Evolutionary conservation across 345 rosid species (phyloP), one percentile per base, ranked within the genome.

Genomic region (Populus euphratica): DNA sequence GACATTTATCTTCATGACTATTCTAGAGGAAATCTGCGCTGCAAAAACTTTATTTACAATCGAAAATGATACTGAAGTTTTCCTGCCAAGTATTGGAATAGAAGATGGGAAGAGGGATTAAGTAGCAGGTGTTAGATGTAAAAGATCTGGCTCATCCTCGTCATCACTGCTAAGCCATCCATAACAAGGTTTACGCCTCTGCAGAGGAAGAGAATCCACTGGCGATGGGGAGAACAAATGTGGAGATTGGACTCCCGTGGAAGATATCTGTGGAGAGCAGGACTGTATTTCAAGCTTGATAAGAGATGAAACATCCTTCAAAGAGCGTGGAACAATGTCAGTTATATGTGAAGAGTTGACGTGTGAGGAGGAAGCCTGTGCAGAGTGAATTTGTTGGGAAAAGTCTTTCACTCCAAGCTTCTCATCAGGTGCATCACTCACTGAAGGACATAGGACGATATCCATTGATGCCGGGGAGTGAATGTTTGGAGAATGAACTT

Each of bases 161-260:
- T 74, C 78, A 41, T 81, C 81, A 69, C 72, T 70, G 61, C 72
- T 52, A 63, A 81, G 39, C 81, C 84, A 81, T 7, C 84, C 84
- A 43, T 69, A 77, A 12, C 75, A 81, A 67, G 80, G 80, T 41
- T 44, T 72, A 5, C 70, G 73, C 36, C 63, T 52, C 10, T 11
- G 54, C 27, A 5, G 6, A 14, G 71, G 61, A 18, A 6, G 72
- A 21, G 76, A 39, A 38, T 75, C 59, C 66, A 52, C 68, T 25
- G 67, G 2, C 21, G 68, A 20, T 14, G 61, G 74, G 17, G 71
- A 9, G 29, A 27, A 36, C 23, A 61, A 5, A 8, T 21, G 59
- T n/a, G 23, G 64, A 47, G 68, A 50, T 35, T 54, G 27, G 36
- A 38, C 29, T 79, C 27, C 75, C 66, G 73, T 49, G 13, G 70